Evolutionary conservation across 352 stramenopile species (phyloP), one percentile per base, ranked within the genome.

Genomic region (Globisporangium abappressorium): DNA sequence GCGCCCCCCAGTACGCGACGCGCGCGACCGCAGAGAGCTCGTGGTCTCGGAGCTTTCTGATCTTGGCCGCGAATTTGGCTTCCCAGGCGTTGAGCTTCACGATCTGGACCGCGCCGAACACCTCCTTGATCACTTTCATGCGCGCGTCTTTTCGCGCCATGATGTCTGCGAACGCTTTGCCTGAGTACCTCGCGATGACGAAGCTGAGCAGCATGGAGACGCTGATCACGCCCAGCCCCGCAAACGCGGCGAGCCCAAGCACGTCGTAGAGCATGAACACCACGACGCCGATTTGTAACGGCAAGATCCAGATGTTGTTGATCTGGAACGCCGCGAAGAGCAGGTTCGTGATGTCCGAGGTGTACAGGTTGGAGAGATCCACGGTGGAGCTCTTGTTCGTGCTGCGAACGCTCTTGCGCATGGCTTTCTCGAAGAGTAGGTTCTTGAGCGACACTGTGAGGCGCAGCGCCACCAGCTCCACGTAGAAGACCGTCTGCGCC

Each of bases 331-430:
- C 71, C 1, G 73, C 82, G 7, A 55, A 69, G 47, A 89, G 46
- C 3, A 89, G 28, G 36, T 67, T 85, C 26, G 91, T 76, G 0
- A 92, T 79, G 72, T 99, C 95, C 43, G 97, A 91, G 5, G 85
- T 92, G 66, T 97, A 96, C 14, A 99, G 77, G 67, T 98, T 99
- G 12, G 88, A 83, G 49, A 98, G 91, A 70, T 98, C 91, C 26
- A 77, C 71, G 8, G 68, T 47, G 41, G 5, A 4, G 41, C 41
- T n/a, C 14, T 20, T 47, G 14, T 20, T 47, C n/a, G 51, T n/a
- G 51, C 38, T 68, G 33, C 71, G 76, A 47, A 5, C 5, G 41
- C 15, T 47, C 41, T 47, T 47, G 2, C 76, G 76, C 60, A 84
- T 68, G 6, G 73, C 70, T 56, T 88, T 88, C 51, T 69, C 18